A percentile compares a stretch with the other conserved stretches of the same genome.
Conservation (phyloP, 495 filamentous ascomycete genomes). For the Bathelium albidoporum region DNA sequence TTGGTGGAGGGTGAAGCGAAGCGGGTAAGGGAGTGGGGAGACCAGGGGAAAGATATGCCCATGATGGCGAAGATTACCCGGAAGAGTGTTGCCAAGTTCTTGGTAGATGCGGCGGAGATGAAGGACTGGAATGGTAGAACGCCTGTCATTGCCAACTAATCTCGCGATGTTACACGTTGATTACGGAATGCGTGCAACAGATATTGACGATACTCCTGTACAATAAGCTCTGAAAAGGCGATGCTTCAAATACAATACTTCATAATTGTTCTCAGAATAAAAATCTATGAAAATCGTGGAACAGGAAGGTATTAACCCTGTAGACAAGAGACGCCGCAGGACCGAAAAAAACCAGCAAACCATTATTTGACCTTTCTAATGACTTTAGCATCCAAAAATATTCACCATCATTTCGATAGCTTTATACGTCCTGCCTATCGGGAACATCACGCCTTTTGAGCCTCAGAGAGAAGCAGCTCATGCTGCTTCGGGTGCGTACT, state of each 20-base stretch:
- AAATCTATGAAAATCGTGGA: background rate
- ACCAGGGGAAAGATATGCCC: conserved; percentile 29
- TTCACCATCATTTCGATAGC: too few species aligned
- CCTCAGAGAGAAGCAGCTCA: conserved; percentile 15
- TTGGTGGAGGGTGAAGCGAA: conserved; percentile 27
- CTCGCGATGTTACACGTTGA: too few species aligned
- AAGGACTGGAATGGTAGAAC: conserved; percentile 29
- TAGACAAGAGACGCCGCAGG: too few species aligned
- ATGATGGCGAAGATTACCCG: conserved; percentile 29
- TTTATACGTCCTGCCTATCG: too few species aligned
- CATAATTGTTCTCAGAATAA: too few species aligned
- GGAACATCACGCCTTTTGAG: background rate
- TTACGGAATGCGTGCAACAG: too few species aligned
- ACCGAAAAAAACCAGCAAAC: too few species aligned
- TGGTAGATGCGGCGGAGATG: conserved; percentile 35
- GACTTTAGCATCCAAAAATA: too few species aligned
- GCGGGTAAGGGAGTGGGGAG: conserved; percentile 27
- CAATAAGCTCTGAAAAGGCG: too few species aligned
- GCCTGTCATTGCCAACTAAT: conserved; percentile 36
- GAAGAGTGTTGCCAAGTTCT: conserved; percentile 33
- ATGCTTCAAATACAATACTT: too few species aligned
- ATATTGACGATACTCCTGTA: too few species aligned
- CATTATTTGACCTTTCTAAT: too few species aligned
- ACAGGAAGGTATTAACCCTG: background rate
- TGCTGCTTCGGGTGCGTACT: conserved; percentile 24